phyloP scores from a whole-genome alignment of 768 basidiomycete species.

The Scleroderma citrinum region DNA sequence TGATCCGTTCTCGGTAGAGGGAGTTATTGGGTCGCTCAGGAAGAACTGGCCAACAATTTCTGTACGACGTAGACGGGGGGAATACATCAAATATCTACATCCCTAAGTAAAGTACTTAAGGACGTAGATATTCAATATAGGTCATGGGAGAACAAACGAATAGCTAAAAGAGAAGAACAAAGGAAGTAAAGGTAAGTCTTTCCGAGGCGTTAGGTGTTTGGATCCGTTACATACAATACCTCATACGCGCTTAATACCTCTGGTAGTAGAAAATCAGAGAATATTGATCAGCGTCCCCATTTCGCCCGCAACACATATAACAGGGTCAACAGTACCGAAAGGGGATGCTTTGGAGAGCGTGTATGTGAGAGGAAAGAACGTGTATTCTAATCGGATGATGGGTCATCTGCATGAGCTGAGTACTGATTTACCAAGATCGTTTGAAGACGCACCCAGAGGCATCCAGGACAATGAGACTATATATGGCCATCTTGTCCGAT shows the following conservation, averaged over 20 bases:
- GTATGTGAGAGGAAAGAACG: slow-evolving; percentile 68
- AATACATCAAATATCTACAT: too few species aligned
- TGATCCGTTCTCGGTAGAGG: too few species aligned
- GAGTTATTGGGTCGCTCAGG: too few species aligned
- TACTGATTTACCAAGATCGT: slow-evolving; percentile 1
- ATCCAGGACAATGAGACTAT: slow-evolving; percentile 78
- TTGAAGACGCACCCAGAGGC: slow-evolving; percentile 52
- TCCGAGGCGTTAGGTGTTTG: too few species aligned
- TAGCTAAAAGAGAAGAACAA: too few species aligned
- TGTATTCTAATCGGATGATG: slow-evolving; percentile 88
- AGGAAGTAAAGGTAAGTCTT: too few species aligned
- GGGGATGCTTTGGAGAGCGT: slow-evolving; percentile 56
- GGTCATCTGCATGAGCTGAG: slow-evolving; percentile 45
- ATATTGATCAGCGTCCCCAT: slow-evolving; percentile 72
- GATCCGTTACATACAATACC: too few species aligned
- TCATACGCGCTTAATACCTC: neutral
- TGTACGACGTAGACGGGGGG: too few species aligned
- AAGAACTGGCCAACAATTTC: too few species aligned
- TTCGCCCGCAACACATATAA: slow-evolving; percentile 68
- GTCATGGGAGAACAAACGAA: too few species aligned
- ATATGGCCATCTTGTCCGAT: slow-evolving; percentile 54
- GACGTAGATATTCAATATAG: too few species aligned
- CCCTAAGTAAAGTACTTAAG: too few species aligned
- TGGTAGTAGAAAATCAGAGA: neutral
- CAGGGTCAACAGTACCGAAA: slow-evolving; percentile 60